phyloP scores from a whole-genome alignment of 345 rosid genomes.

The Geranium brycei region DNA sequence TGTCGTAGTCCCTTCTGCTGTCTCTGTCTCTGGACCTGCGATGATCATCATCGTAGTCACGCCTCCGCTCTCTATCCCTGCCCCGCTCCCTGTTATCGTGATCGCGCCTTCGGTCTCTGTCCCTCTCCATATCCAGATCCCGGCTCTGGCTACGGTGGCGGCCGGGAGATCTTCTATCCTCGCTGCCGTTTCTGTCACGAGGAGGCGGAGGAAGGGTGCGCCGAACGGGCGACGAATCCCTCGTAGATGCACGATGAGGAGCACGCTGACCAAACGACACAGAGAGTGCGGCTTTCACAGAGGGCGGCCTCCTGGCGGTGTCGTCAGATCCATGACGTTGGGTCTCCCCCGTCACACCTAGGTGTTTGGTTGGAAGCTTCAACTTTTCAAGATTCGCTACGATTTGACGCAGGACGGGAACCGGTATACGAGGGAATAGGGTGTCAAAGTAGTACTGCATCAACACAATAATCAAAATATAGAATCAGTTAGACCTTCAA shows the following conservation, averaged over 20 bases:
- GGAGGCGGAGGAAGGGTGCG: conserved; percentile 57
- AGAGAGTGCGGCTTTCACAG: conserved; percentile 97
- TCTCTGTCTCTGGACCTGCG: conserved; percentile 11
- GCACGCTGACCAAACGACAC: conserved; percentile 99
- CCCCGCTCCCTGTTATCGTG: conserved; percentile 21
- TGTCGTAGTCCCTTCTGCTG: conserved; percentile 26
- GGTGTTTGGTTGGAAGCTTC: conserved; percentile 68
- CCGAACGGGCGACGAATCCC: conserved; percentile 94
- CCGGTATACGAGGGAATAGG: conserved; percentile 91
- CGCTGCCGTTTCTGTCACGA: conserved; percentile 40
- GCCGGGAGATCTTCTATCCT: conserved; percentile 48
- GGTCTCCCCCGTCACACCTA: conserved; percentile 75
- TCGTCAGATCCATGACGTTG: conserved; percentile 79
- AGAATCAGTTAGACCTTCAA: background rate
- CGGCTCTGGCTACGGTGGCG: conserved; percentile 50
- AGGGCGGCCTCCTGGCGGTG: conserved; percentile 93
- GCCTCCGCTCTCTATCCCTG: conserved; percentile 9
- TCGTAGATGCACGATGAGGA: conserved; percentile 95
- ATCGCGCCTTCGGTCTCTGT: conserved; percentile 13
- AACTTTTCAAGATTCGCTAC: conserved; percentile 74
- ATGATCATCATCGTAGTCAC: conserved; percentile 2
- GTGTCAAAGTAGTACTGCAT: conserved; percentile 95
- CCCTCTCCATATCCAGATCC: conserved; percentile 14
- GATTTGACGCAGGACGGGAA: conserved; percentile 82
- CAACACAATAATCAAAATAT: conserved; percentile 4